These are phyloP conservation scores for Panus rudis DNA, from an alignment of 768 basidiomycete genomes.

Conservation along the genomic window DNA sequence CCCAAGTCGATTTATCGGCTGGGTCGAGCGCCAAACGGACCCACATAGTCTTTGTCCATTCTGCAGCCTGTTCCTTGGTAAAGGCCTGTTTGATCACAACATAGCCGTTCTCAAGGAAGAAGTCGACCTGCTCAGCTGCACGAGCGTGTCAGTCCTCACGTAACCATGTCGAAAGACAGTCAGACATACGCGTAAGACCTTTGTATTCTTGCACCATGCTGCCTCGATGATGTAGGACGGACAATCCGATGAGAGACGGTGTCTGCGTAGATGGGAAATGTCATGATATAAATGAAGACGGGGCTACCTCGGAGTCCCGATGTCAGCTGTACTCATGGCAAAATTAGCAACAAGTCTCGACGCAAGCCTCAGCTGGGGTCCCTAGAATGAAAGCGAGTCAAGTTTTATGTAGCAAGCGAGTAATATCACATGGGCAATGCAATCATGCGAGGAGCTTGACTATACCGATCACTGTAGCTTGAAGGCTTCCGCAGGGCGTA, in stretches of 20 bases:
- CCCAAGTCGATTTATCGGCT: constrained; percentile 49
- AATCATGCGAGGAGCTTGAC: no score
- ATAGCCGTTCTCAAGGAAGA: constrained; percentile 52
- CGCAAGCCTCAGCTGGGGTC: no score
- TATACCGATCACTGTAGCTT: no score
- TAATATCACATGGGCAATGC: no score
- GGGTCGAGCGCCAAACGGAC: constrained; percentile 44
- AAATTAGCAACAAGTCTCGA: no score
- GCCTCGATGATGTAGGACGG: constrained; percentile 1
- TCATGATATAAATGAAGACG: no score
- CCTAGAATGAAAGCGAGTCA: no score
- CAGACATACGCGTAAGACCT: constrained; percentile 31
- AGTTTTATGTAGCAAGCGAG: no score
- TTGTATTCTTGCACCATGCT: constrained; percentile 27
- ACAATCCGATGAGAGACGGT: background rate
- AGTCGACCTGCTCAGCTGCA: constrained; percentile 40
- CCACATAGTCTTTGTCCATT: constrained; percentile 48
- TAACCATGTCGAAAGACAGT: background rate
- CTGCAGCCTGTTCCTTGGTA: constrained; percentile 40
- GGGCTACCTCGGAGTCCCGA: no score
- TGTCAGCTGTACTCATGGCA: no score
- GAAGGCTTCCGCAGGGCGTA: no score
- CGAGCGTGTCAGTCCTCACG: background rate
- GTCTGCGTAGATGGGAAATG: background rate
- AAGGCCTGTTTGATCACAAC: constrained; percentile 48